Evolutionary conservation across 768 basidiomycete species (phyloP).

Genomic region (Exsudoporus frostii): DNA sequence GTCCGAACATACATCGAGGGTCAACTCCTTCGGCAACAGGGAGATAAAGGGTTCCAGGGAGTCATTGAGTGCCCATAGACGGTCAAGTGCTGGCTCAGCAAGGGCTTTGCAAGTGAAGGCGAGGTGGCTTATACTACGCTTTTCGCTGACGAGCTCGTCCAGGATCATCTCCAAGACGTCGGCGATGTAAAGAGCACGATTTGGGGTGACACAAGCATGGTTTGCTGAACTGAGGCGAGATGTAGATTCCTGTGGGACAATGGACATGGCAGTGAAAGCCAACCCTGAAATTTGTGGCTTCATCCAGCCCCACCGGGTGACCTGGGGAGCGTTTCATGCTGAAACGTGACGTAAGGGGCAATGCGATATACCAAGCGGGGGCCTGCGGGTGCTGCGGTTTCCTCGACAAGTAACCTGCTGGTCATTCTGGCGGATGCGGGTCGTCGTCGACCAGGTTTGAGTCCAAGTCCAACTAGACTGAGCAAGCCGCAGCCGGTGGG

Average conservation of each 20-base stretch:
- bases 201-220: not conserved
- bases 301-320: not conserved
- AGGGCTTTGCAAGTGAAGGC: constrained; percentile 22
- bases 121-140: constrained; percentile 14
- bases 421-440: not conserved
- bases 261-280: constrained; percentile 5
- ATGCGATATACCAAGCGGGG: not conserved
- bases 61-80: constrained; percentile 22
- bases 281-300: too few relatives aligned
- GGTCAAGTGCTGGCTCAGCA: constrained; percentile 21
- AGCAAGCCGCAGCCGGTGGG: not conserved
- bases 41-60: constrained; percentile 25
- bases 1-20: constrained; percentile 16
- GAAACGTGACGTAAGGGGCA: constrained; percentile 7
- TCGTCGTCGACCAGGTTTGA: not conserved
- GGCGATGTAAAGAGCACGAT: constrained; percentile 16
- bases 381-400: not conserved
- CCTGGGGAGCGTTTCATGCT: not conserved
- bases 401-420: not conserved
- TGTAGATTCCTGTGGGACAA: not conserved
- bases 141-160: constrained; percentile 18
- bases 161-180: constrained; percentile 24
- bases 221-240: not conserved
- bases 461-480: not conserved
- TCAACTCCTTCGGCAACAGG: constrained; percentile 19